A percentile compares a stretch with the other conserved stretches of the same genome.
phyloP scores from a whole-genome alignment of 1,284 basidiomycete genomes.

The Blastosporella zonata region DNA sequence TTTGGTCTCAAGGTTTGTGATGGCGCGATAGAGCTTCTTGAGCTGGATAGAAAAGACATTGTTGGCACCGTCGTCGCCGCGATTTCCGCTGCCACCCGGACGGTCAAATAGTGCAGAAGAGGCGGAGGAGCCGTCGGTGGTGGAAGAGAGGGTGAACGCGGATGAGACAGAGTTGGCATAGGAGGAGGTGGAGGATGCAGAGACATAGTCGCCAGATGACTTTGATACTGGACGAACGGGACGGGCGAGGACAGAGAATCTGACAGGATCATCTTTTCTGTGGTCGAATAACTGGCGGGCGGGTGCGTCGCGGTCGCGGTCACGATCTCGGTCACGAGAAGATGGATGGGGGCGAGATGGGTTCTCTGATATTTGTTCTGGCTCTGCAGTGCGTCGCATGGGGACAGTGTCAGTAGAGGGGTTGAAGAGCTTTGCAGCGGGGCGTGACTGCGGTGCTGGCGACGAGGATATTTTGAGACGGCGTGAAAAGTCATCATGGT shows the following conservation, averaged over 20 bases:
- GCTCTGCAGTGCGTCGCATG: slow-evolving; percentile 57
- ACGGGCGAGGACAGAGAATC: slow-evolving; percentile 64
- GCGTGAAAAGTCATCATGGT: slow-evolving; percentile 68
- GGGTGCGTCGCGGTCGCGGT: slow-evolving; percentile 33
- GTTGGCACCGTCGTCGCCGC: slow-evolving; percentile 51
- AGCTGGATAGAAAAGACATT: slow-evolving; percentile 73
- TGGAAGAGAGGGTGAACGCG: slow-evolving; percentile 73
- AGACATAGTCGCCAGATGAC: slow-evolving; percentile 64
- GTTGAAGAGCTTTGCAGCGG: slow-evolving; percentile 58
- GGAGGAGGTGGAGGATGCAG: slow-evolving; percentile 73
- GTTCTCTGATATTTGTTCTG: slow-evolving; percentile 59
- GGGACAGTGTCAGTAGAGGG: slow-evolving; percentile 68
- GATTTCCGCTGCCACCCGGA: slow-evolving; percentile 36
- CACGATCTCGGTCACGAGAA: slow-evolving; percentile 25
- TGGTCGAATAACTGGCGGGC: slow-evolving; percentile 77
- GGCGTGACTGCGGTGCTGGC: slow-evolving; percentile 34
- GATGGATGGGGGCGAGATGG: slow-evolving; percentile 42
- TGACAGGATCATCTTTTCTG: slow-evolving; percentile 80
- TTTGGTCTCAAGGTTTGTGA: slow-evolving; percentile 69
- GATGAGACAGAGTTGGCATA: slow-evolving; percentile 72
- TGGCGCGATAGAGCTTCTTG: slow-evolving; percentile 77
- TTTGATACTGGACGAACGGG: slow-evolving; percentile 51
- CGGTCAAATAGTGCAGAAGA: slow-evolving; percentile 65
- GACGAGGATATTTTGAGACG: slow-evolving; percentile 63
- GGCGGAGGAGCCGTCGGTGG: slow-evolving; percentile 68